Evolutionary conservation across 306 rosid genomes (phyloP), one percentile per base, ranked within the genome.

Genomic region (Acacia melanoxylon): DNA sequence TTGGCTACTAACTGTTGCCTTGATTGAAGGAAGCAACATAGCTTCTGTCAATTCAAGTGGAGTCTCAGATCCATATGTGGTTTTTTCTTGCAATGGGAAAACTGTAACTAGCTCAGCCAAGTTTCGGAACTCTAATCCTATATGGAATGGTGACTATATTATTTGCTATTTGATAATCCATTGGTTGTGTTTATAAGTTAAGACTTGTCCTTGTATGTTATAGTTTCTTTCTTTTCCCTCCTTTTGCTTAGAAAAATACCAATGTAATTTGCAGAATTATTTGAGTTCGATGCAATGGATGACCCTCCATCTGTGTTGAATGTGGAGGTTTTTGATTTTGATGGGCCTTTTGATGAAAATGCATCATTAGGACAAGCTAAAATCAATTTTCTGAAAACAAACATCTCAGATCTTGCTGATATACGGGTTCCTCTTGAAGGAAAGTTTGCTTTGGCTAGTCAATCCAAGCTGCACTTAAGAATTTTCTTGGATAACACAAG

Each of bases 221-320:
- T 77, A 46, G 10, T 31, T 61, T 63, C 83, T 75, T 84, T 81
- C 73, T 85, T 69, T 83, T 84, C 72, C 1, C 65, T 29, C 13
- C 56, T 29, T 44, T 52, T 68, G 35, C 31, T 59, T 51, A 72
- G 69, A 17, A 77, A 68, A 10, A 10, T 78, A 16, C 81, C 68
- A 69, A 33, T 84, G 27, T 10, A 4, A 10, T 82, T 52, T 77
- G 80, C 91, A 96, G 98, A 96, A 88, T 89, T 96, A 84, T 96
- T 96, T 87, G 99, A 96, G 86, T 96, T 96, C 80, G 98, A 93
- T 89, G 98, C 99, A 4, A 93, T 91, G 99, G 91, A 92, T 45
- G 98, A 96, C 71, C 97, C 94, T 83, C 99, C 99, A 77, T 92
- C 99, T 15, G 88, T 93, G 85, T 76, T 96, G 88, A 95, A 90